phyloP scores from a whole-genome alignment of 257 asterid genomes.

The Nicotiana benthamiana region DNA sequence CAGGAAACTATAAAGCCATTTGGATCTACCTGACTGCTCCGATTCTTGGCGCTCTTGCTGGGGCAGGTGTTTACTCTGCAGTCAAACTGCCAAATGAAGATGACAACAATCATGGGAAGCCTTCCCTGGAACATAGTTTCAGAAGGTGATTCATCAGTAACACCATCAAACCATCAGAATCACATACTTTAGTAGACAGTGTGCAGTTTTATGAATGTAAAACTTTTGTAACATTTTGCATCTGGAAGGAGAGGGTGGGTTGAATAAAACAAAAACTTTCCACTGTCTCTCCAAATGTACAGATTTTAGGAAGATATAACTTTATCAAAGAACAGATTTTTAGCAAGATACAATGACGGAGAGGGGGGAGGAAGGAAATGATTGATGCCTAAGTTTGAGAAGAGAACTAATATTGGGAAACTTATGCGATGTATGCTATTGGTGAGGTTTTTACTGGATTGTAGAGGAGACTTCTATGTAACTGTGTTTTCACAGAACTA shows the following conservation, averaged over 20 bases:
- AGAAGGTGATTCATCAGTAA: conserved; percentile 26
- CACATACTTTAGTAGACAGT: not conserved
- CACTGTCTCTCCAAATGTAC: not conserved
- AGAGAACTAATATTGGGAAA: not conserved
- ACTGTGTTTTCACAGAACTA: not conserved
- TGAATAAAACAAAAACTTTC: not conserved
- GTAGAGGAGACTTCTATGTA: not conserved
- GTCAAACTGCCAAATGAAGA: conserved; percentile 59
- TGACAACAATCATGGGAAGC: conserved; percentile 15
- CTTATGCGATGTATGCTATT: not conserved
- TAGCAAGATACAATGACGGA: not conserved
- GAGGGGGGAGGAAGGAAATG: not conserved
- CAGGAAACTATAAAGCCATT: conserved; percentile 59
- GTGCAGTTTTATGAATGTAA: not conserved
- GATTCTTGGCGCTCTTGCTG: conserved; percentile 60
- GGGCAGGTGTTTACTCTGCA: conserved; percentile 66
- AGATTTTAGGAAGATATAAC: not conserved
- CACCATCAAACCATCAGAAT: not conserved
- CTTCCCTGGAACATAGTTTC: conserved; percentile 48
- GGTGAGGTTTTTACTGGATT: not conserved
- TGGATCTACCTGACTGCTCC: conserved; percentile 89
- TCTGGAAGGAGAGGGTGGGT: not conserved
- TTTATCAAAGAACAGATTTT: not conserved
- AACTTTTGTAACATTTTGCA: not conserved
- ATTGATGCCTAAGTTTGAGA: too few relatives aligned